phyloP scores from a whole-genome alignment of 2,329 filamentous ascomycete species.

The Cordyceps pruinosa region DNA sequence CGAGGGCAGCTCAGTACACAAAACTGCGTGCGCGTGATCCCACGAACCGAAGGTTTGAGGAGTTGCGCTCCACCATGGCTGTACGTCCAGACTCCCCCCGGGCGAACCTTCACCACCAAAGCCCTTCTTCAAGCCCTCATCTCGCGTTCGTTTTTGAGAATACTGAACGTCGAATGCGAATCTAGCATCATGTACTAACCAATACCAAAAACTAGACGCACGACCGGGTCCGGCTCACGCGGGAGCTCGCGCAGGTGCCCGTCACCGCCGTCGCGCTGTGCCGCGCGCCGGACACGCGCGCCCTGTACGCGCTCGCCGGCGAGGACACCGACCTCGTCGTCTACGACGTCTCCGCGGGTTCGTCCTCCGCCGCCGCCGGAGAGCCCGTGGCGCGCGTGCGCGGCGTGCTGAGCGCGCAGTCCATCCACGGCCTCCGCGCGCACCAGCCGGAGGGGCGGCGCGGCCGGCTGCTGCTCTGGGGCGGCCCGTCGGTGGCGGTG shows the following conservation, averaged over 20 bases:
- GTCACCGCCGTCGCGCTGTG: conserved; percentile 55
- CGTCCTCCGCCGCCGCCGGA: conserved; percentile 23
- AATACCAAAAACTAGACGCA: too few relatives aligned
- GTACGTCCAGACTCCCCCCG: too few relatives aligned
- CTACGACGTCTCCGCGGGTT: conserved; percentile 38
- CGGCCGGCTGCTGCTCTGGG: conserved; percentile 57
- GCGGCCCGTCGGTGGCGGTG: conserved; percentile 51
- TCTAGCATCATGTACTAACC: background rate
- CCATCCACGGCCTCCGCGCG: conserved; percentile 66
- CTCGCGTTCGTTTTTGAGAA: too few relatives aligned
- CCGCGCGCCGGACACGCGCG: conserved; percentile 16
- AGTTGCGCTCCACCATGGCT: conserved; percentile 5
- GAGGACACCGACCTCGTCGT: conserved; percentile 54
- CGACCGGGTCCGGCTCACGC: conserved; percentile 16
- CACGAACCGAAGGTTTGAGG: background rate
- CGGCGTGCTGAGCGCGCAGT: conserved; percentile 61
- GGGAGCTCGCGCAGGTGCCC: conserved; percentile 42
- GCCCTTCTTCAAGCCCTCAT: too few relatives aligned
- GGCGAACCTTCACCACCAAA: too few relatives aligned
- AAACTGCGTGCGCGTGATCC: background rate
- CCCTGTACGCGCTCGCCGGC: conserved; percentile 41
- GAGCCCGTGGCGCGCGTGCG: conserved; percentile 31
- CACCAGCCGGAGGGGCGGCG: conserved; percentile 13
- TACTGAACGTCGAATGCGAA: background rate
- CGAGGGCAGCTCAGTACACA: too few relatives aligned